Conservation (phyloP, 441 rosid genomes). For the Geranium incanum region DNA sequence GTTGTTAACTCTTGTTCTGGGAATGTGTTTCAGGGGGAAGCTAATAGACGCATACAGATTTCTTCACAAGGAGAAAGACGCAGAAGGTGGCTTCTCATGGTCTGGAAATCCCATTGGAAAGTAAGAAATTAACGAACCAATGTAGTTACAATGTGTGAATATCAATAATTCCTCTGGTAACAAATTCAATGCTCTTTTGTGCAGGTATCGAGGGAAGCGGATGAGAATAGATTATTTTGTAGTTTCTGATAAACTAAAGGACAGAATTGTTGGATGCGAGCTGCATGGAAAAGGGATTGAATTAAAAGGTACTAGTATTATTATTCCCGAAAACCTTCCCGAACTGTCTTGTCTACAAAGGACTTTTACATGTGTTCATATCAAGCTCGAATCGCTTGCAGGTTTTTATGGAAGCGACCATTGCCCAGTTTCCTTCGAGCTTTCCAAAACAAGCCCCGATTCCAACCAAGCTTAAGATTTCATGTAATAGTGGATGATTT, state of each 20-base stretch:
- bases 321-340: not conserved
- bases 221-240: conserved; percentile 88
- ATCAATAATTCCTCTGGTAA: not conserved
- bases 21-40: conserved; percentile 53
- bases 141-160: not conserved
- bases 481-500: conserved; percentile 5
- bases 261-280: conserved; percentile 57
- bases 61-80: conserved; percentile 76
- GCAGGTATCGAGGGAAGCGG: conserved; percentile 84
- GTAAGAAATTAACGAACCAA: conserved; percentile 34
- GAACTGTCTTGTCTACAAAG: not conserved
- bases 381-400: conserved; percentile 23
- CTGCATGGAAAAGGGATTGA: conserved; percentile 81
- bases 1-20: conserved; percentile 14
- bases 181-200: conserved; percentile 10
- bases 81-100: conserved; percentile 93
- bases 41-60: conserved; percentile 80
- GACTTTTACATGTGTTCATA: not conserved
- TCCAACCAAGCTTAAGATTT: conserved; percentile 17
- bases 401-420: conserved; percentile 93
- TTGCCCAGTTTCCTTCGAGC: conserved; percentile 78
- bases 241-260: conserved; percentile 61
- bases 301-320: conserved; percentile 46
- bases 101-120: conserved; percentile 89
- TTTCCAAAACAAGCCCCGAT: conserved; percentile 35